These are phyloP conservation scores for Pythium brassicae DNA, from an alignment of 352 stramenopile genomes.

Conservation along the genomic window DNA sequence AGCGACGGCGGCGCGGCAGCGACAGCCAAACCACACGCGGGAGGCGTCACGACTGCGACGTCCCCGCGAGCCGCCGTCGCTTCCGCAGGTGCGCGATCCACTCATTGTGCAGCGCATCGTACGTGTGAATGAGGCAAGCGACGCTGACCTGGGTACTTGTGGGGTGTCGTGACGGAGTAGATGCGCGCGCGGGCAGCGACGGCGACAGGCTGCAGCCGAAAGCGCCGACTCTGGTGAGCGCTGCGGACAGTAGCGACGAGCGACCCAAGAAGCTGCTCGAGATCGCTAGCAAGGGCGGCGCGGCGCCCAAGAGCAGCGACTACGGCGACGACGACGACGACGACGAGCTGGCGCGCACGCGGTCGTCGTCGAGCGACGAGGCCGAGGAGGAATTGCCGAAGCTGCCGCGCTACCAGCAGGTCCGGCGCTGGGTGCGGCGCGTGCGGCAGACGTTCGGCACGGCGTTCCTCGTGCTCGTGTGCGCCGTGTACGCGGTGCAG, in stretches of 20 bases:
- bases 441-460: slow-evolving; percentile 64
- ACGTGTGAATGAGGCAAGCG: background rate
- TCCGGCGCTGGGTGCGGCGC: slow-evolving; percentile 42
- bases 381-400: slow-evolving; percentile 9
- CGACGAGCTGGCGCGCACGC: slow-evolving; percentile 9
- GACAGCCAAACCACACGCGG: background rate
- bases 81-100: too few species aligned
- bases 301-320: slow-evolving; percentile 9
- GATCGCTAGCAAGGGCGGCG: background rate
- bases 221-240: background rate
- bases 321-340: slow-evolving; percentile 1
- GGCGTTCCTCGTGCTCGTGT: slow-evolving; percentile 65
- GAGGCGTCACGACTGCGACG: too few species aligned
- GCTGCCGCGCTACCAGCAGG: slow-evolving; percentile 30
- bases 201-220: background rate
- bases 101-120: too few species aligned
- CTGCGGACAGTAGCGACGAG: slow-evolving; percentile 1
- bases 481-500: slow-evolving; percentile 92
- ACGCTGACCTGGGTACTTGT: background rate
- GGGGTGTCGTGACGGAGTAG: background rate
- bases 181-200: background rate
- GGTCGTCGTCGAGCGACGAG: slow-evolving; percentile 11
- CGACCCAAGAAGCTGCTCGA: slow-evolving; percentile 13
- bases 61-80: too few species aligned
- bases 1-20: background rate